These are phyloP conservation scores for Pleomassaria siparia DNA, from an alignment of 2,329 filamentous ascomycete species.

Conservation along the genomic window DNA sequence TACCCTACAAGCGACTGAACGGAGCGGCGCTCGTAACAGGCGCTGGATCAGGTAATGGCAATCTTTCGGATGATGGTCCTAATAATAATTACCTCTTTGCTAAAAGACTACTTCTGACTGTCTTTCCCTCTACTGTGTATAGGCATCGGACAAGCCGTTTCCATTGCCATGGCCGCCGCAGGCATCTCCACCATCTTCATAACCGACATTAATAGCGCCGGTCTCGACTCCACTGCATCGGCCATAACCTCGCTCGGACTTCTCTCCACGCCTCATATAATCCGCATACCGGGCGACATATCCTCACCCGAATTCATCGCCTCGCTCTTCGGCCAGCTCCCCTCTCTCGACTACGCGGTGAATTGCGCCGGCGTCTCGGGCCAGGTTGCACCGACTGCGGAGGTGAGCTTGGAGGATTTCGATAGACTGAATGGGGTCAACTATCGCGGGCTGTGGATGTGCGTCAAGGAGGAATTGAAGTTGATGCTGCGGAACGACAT, in stretches of 20 bases:
- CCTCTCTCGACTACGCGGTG: constrained; percentile 55
- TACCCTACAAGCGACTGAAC: constrained; percentile 10
- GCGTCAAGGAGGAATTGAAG: constrained; percentile 52
- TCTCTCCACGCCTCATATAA: constrained; percentile 24
- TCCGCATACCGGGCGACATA: constrained; percentile 49
- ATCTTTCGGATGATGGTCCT: not conserved
- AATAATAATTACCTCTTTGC: not conserved
- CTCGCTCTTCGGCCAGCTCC: constrained; percentile 35
- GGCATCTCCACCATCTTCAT: constrained; percentile 54
- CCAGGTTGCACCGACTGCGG: constrained; percentile 42
- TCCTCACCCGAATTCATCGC: constrained; percentile 47
- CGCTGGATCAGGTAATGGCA: constrained; percentile 13
- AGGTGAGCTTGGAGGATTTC: constrained; percentile 50
- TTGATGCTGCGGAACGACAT: constrained; percentile 54
- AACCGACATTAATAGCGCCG: constrained; percentile 50
- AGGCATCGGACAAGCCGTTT: constrained; percentile 58
- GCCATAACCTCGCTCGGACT: constrained; percentile 6
- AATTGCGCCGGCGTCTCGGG: constrained; percentile 56
- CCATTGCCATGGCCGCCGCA: constrained; percentile 49
- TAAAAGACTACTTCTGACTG: not conserved
- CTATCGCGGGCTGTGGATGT: constrained; percentile 58
- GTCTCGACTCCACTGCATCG: constrained; percentile 33
- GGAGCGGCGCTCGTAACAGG: constrained; percentile 15
- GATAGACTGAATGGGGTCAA: constrained; percentile 57
- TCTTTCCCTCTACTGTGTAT: not conserved